Percentiles rank a stretch among this genome's conserved stretches.
Conservation (phyloP, 2,329 filamentous ascomycete genomes). For the Pestalotiopsis sp. region DNA sequence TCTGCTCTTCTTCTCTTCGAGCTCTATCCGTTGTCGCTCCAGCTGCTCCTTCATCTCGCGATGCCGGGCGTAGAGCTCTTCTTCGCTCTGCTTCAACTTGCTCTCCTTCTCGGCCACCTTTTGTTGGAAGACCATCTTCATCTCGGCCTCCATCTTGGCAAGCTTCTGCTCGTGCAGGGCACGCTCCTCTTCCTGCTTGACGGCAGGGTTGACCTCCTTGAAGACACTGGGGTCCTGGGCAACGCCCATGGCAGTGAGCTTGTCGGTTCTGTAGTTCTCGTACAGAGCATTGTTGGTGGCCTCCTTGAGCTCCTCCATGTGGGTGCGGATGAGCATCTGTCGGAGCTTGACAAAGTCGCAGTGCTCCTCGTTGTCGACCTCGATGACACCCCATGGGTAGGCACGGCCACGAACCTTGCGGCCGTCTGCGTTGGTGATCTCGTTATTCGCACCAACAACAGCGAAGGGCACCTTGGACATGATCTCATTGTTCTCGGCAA, state of each 20-base stretch:
- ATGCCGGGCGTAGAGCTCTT: constrained; percentile 96
- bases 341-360: constrained; percentile 99
- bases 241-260: constrained; percentile 97
- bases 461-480: constrained; percentile 99
- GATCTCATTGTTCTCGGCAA: constrained; percentile 99
- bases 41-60: constrained; percentile 99
- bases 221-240: constrained; percentile 98
- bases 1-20: constrained; percentile 97
- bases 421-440: constrained; percentile 88
- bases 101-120: constrained; percentile 99
- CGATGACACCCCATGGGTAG: constrained; percentile 98
- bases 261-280: constrained; percentile 99
- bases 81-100: constrained; percentile 99
- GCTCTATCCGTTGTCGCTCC: constrained; percentile 88
- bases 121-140: constrained; percentile 99
- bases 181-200: constrained; percentile 99
- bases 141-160: constrained; percentile 99
- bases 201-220: constrained; percentile 99
- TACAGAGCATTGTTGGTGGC: constrained; percentile 99
- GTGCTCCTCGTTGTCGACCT: constrained; percentile 99
- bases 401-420: constrained; percentile 94
- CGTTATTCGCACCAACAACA: constrained; percentile 93
- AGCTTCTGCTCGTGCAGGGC: constrained; percentile 99
- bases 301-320: constrained; percentile 99
- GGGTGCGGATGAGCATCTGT: constrained; percentile 99